A percentile compares a stretch with the other conserved stretches of the same genome.
Conservation (phyloP, 176 grass and related monocot genomes). For the Cenchrus fungigraminus region DNA sequence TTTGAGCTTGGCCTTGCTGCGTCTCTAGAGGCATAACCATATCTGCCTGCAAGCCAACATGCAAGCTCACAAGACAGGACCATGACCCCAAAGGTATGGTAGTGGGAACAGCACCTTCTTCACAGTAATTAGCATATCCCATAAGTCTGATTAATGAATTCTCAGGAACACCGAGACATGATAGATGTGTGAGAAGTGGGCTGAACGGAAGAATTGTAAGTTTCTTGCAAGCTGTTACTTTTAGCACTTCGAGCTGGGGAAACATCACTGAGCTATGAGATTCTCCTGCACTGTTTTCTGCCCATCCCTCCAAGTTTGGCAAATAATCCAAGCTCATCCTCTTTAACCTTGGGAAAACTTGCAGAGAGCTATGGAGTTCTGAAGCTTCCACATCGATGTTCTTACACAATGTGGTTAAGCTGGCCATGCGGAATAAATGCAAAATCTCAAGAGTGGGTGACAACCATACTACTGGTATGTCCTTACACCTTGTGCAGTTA, state of each 20-base stretch:
- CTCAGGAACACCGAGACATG: not conserved
- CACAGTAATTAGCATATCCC: rapidly evolving
- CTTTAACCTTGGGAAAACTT: constrained; percentile 25
- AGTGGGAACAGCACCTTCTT: not conserved
- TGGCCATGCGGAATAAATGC: rapidly evolving
- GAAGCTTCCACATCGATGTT: not conserved
- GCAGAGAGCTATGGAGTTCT: not conserved
- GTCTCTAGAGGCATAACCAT: not conserved
- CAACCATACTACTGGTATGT: not conserved
- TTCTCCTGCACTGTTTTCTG: not conserved
- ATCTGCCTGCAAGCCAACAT: not conserved
- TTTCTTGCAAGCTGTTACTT: not conserved
- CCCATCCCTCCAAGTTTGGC: not conserved
- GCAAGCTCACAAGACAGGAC: not conserved
- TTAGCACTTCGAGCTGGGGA: not conserved
- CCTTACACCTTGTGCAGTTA: not conserved
- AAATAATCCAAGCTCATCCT: rapidly evolving
- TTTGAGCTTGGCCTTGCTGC: not conserved
- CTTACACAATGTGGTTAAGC: not conserved
- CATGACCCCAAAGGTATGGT: not conserved
- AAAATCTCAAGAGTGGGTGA: not conserved
- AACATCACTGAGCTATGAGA: not conserved
- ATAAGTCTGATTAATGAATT: not conserved
- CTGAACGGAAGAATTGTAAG: not conserved
- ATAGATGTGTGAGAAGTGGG: not conserved